Evolutionary conservation across 345 rosid species (phyloP).

Genomic region (Arabis hirsuta): DNA sequence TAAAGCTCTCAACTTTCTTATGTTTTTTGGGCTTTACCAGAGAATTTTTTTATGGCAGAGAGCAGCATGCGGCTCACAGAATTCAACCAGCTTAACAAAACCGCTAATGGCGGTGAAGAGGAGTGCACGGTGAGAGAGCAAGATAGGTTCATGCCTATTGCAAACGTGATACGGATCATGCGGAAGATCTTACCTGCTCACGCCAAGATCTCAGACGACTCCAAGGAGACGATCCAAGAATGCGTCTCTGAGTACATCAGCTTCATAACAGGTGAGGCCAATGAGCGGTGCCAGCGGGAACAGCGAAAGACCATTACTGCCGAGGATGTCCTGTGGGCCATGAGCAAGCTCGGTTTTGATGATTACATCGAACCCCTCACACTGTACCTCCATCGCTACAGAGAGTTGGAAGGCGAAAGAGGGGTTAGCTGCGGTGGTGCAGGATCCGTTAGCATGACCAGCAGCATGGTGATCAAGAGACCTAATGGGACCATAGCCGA

Average conservation of each 20-base stretch:
- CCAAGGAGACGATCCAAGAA: slow-evolving; percentile 96
- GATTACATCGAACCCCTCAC: slow-evolving; percentile 86
- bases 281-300: slow-evolving; percentile 93
- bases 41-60: slow-evolving; percentile 35
- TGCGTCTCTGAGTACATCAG: slow-evolving; percentile 98
- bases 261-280: slow-evolving; percentile 96
- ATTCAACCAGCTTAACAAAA: slow-evolving; percentile 38
- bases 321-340: slow-evolving; percentile 90
- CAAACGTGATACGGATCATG: slow-evolving; percentile 92
- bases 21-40: slow-evolving; percentile 14
- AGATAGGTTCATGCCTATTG: slow-evolving; percentile 95
- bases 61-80: slow-evolving; percentile 47
- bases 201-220: slow-evolving; percentile 92
- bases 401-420: slow-evolving; percentile 75
- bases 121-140: slow-evolving; percentile 84
- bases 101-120: slow-evolving; percentile 44
- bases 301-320: slow-evolving; percentile 97
- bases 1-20: neutral
- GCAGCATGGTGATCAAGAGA: slow-evolving; percentile 65
- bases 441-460: slow-evolving; percentile 49
- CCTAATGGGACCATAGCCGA: slow-evolving; percentile 44
- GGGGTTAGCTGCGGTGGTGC: slow-evolving; percentile 42
- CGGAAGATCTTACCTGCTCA: slow-evolving; percentile 85
- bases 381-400: slow-evolving; percentile 73
- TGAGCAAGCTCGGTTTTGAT: slow-evolving; percentile 94